Evolutionary conservation across 495 filamentous ascomycete genomes (phyloP), one percentile per base, ranked within the genome.

Genomic region (Penicillium tannophilum): DNA sequence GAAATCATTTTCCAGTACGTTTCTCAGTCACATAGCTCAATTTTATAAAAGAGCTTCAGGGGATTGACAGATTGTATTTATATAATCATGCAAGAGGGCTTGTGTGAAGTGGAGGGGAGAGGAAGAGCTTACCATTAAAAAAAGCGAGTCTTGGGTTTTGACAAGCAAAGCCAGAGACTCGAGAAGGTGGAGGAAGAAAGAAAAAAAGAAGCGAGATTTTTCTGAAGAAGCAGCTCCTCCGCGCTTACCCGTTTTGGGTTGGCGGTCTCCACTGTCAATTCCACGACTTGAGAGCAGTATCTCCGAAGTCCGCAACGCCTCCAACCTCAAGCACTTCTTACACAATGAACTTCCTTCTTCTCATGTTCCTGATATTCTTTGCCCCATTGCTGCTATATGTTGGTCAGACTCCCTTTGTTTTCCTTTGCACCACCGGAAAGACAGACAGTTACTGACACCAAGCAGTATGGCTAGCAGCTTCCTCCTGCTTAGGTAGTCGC

Each of bases 41-140:
- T 70, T 75, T 76, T 68, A 72, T 62, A 65, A 68, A 60, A 63
- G 73, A 77, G 76, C 71, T 72, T 92, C 89, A 90, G 89, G 79
- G 86, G 89, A 93, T 93, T 93, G 89, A 93, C 89, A 93, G 89
- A 92, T 92, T 55, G 53, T 55, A 55, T 73, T 74, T 79, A 81
- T 84, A 76, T 90, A 90, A 91, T 90, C 88, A 89, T 89, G 76
- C 75, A 75, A 77, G 70, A 24, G 17, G 28, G 28, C 16, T 50
- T 58, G 52, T 47, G 3, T 16, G 61, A 51, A 41, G 39, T 36
- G 35, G 52, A 55, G 16, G 16, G 23, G n/a, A 35, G 56, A 46
- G 2, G 17, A 30, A 19, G 24, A 50, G 60, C 75, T 75, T 73
- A 76, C 75, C 71, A 76, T 78, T 62, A 66, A 51, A 31, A 46